A percentile compares a stretch with the other conserved stretches of the same genome.
phyloP scores from a whole-genome alignment of 2,329 filamentous ascomycete genomes.

The Xylariaceae sp. region DNA sequence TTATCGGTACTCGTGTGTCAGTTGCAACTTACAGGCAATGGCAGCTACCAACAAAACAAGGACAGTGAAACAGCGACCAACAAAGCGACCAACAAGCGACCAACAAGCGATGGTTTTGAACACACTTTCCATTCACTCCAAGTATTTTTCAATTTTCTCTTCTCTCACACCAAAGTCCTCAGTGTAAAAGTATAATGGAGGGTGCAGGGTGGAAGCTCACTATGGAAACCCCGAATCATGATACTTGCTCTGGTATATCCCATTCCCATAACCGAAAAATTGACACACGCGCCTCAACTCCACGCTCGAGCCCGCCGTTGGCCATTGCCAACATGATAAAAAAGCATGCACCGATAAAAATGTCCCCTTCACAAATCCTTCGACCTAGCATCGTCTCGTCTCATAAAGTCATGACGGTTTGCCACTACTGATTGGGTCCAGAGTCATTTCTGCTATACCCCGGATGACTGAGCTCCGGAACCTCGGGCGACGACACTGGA shows the following conservation, averaged over 20 bases:
- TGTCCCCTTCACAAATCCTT: background rate
- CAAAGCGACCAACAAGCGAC: no score
- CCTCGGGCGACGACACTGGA: constrained; percentile 24
- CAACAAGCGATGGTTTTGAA: no score
- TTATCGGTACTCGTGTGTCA: no score
- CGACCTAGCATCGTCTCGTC: background rate
- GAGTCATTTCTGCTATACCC: constrained; percentile 38
- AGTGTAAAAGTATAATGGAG: background rate
- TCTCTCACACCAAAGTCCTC: background rate
- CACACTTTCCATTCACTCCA: no score
- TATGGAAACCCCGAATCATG: background rate
- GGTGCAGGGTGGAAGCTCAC: background rate
- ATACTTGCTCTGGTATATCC: background rate
- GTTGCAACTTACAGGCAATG: no score
- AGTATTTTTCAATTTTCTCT: no score
- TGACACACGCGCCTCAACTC: constrained; percentile 11
- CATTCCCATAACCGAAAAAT: background rate
- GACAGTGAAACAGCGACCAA: no score
- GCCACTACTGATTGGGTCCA: constrained; percentile 2
- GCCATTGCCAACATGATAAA: background rate
- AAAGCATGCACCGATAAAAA: background rate
- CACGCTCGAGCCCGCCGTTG: background rate
- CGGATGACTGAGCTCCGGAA: constrained; percentile 43
- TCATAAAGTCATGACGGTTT: background rate
- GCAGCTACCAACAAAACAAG: no score